These are phyloP conservation scores for Teratosphaeria destructans DNA, from an alignment of 2,329 filamentous ascomycete genomes.

Conservation along the genomic window DNA sequence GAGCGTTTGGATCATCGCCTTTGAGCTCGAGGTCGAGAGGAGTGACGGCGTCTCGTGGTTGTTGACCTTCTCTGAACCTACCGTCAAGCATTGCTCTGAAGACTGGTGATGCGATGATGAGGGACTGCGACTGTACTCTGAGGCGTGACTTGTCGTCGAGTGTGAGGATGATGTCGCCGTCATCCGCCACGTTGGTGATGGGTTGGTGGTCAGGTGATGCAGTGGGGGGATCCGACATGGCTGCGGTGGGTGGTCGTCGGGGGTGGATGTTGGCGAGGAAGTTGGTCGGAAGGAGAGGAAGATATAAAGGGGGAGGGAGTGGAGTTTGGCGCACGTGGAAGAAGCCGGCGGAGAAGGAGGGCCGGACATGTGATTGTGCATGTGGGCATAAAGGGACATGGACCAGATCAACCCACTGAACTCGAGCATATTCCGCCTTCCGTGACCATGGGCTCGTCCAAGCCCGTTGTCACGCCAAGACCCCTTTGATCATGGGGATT, in stretches of 20 bases:
- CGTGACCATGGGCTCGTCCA: background rate
- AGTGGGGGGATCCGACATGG: background rate
- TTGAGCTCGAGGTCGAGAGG: background rate
- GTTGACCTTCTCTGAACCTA: background rate
- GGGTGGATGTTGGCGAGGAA: background rate
- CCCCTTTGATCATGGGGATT: no score
- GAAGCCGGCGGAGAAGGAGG: background rate
- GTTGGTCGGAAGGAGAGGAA: background rate
- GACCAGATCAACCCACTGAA: background rate
- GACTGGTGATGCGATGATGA: constrained; percentile 14
- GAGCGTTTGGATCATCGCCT: background rate
- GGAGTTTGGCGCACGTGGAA: background rate
- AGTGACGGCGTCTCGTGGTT: background rate
- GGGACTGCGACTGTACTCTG: constrained; percentile 4
- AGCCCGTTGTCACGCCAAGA: no score
- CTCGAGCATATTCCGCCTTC: background rate
- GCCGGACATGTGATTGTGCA: background rate
- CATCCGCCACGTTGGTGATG: background rate
- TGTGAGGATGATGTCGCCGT: constrained; percentile 1
- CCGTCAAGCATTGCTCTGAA: constrained; percentile 13
- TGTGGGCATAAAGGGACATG: no score
- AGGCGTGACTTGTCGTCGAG: background rate
- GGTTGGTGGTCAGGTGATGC: background rate
- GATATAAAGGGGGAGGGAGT: background rate
- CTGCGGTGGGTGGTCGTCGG: background rate